Percentiles rank a stretch among this genome's conserved stretches.
These are phyloP conservation scores for Alloascoidea hylecoeti DNA, from an alignment of 805 yeast genomes.

Conservation along the genomic window DNA sequence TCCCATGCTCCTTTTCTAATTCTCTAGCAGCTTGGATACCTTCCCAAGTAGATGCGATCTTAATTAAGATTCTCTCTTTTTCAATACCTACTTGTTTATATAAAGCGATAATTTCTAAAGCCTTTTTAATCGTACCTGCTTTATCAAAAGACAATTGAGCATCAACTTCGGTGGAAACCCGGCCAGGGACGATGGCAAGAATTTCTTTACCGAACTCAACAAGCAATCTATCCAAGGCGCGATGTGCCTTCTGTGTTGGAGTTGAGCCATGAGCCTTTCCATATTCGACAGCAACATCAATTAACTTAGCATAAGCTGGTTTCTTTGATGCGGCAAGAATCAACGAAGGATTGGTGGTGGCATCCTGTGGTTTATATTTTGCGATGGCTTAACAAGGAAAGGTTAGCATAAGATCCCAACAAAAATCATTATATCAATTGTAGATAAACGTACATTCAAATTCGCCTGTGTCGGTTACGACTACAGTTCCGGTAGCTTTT, in stretches of 20 bases:
- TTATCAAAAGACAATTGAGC: constrained; percentile 96
- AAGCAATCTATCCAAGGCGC: constrained; percentile 83
- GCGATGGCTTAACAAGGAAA: constrained; percentile 44
- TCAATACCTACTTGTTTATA: constrained; percentile 76
- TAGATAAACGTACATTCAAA: constrained; percentile 74
- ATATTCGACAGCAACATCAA: constrained; percentile 82
- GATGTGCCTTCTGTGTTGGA: constrained; percentile 45
- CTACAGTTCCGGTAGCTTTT: constrained; percentile 89
- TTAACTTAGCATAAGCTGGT: constrained; percentile 75
- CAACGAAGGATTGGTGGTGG: constrained; percentile 97
- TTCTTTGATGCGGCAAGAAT: constrained; percentile 92
- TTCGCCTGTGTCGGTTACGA: constrained; percentile 98
- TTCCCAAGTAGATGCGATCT: constrained; percentile 97
- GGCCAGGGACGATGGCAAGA: constrained; percentile 91
- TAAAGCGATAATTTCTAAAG: constrained; percentile 75
- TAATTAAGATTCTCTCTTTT: constrained; percentile 87
- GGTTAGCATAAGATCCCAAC: constrained; percentile 3
- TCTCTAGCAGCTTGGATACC: constrained; percentile 98
- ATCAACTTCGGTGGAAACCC: constrained; percentile 98
- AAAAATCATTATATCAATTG: constrained; percentile 12
- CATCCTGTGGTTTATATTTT: constrained; percentile 97
- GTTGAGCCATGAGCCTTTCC: constrained; percentile 41
- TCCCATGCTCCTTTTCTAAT: constrained; percentile 78
- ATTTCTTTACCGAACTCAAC: constrained; percentile 95
- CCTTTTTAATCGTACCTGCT: constrained; percentile 88